These are phyloP conservation scores for Colletotrichum sublineola DNA, from an alignment of 2,329 filamentous ascomycete species.

Conservation along the genomic window DNA sequence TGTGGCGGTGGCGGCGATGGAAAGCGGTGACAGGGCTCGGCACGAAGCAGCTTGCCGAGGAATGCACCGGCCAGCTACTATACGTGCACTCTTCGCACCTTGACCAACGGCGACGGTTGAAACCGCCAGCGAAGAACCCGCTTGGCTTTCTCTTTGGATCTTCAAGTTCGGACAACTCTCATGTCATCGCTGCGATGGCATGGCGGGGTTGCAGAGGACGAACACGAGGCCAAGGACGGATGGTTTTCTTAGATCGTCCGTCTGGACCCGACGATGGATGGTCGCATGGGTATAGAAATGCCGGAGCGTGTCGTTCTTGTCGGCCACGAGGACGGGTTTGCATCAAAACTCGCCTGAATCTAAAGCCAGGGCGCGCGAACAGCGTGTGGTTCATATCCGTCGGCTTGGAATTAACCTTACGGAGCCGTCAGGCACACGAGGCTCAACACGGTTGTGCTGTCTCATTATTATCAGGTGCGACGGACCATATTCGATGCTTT, in stretches of 20 bases:
- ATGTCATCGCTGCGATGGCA: background rate
- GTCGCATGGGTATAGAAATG: background rate
- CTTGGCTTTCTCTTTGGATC: background rate
- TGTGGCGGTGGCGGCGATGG: background rate
- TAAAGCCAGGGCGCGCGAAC: no score
- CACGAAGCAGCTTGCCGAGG: slow-evolving; percentile 23
- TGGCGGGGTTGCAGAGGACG: background rate
- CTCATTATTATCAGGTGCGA: background rate
- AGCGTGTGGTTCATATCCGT: background rate
- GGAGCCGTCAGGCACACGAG: background rate
- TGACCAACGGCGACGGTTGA: slow-evolving; percentile 20
- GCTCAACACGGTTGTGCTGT: background rate
- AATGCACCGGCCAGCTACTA: slow-evolving; percentile 26
- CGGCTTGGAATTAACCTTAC: background rate
- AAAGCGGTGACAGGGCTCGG: slow-evolving; percentile 5
- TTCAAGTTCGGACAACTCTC: background rate
- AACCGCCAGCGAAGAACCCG: background rate
- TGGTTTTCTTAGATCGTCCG: background rate
- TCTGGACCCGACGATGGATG: background rate
- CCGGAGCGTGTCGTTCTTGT: background rate
- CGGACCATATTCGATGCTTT: background rate
- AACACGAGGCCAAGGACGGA: background rate
- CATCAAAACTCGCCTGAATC: background rate
- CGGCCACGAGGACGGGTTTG: background rate
- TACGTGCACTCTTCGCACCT: slow-evolving; percentile 26